Conservation (phyloP, 345 rosid genomes). For the Rhizophora mangle region DNA sequence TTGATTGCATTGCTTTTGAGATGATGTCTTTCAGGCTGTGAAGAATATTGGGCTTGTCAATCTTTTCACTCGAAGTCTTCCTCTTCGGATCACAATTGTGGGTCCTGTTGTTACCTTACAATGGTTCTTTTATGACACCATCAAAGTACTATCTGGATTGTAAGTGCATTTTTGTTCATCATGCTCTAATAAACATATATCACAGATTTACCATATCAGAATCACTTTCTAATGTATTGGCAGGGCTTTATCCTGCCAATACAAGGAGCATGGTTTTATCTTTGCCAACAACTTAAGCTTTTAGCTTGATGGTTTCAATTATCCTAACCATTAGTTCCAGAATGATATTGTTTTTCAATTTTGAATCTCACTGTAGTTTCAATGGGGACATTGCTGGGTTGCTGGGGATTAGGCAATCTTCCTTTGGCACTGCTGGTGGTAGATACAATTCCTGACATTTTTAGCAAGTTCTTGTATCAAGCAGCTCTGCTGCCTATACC, state of each 20-base stretch:
- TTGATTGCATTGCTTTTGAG: not conserved
- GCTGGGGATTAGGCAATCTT: too few species aligned
- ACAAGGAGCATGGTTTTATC: too few species aligned
- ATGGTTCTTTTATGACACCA: conserved; percentile 59
- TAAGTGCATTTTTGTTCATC: conserved; percentile 35
- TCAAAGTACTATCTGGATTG: conserved; percentile 58
- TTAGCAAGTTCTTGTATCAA: too few species aligned
- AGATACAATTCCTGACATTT: too few species aligned
- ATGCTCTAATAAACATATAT: not conserved
- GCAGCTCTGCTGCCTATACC: not conserved
- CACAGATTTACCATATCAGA: too few species aligned
- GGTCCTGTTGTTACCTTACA: conserved; percentile 61
- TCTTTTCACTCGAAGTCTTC: conserved; percentile 65
- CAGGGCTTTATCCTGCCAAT: not conserved
- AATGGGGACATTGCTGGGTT: too few species aligned
- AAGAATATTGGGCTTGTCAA: conserved; percentile 49
- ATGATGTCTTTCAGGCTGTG: conserved; percentile 42
- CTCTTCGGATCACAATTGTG: conserved; percentile 52
- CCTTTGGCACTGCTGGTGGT: too few species aligned
- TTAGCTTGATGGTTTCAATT: too few species aligned
- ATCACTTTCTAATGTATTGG: not conserved
- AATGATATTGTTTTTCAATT: too few species aligned
- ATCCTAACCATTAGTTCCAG: too few species aligned
- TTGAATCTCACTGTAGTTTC: too few species aligned
- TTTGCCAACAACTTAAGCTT: too few species aligned